Percentiles rank a stretch among this genome's conserved stretches.
Evolutionary conservation across 169 alveolate species (phyloP).

Genomic region (Eimeria sp.): DNA sequence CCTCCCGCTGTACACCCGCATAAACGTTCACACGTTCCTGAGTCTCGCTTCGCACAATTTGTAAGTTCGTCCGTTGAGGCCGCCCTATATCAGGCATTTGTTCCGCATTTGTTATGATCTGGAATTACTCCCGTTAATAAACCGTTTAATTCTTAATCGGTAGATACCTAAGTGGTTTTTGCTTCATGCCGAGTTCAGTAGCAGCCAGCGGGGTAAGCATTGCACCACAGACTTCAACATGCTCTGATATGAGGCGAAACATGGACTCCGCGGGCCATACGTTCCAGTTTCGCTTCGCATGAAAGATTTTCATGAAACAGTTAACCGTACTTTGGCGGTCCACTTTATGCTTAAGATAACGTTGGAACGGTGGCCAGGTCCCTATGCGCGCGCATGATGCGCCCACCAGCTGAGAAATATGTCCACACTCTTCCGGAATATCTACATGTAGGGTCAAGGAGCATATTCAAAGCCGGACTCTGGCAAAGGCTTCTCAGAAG

Average conservation of each 20-base stretch:
- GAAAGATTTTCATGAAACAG: neutral
- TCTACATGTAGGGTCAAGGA: no score
- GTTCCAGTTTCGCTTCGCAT: neutral
- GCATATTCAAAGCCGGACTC: neutral
- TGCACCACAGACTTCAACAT: neutral
- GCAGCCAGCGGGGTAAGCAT: neutral
- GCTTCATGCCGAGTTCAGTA: neutral
- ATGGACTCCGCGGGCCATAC: neutral
- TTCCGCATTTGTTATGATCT: no score
- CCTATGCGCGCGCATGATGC: neutral
- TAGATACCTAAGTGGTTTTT: no score
- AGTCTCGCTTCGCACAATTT: no score
- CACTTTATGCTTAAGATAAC: neutral
- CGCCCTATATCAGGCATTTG: no score
- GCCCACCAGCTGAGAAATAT: neutral
- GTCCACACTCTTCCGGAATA: neutral
- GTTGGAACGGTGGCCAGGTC: neutral
- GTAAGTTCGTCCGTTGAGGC: no score
- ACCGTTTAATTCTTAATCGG: no score
- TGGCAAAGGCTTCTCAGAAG: neutral
- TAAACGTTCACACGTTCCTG: no score
- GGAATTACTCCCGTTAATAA: no score
- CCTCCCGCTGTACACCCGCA: no score
- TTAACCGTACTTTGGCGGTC: neutral
- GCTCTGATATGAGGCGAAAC: neutral